Evolutionary conservation across 306 rosid species (phyloP), one percentile per base, ranked within the genome.

Genomic region (Dryas alaskensis): DNA sequence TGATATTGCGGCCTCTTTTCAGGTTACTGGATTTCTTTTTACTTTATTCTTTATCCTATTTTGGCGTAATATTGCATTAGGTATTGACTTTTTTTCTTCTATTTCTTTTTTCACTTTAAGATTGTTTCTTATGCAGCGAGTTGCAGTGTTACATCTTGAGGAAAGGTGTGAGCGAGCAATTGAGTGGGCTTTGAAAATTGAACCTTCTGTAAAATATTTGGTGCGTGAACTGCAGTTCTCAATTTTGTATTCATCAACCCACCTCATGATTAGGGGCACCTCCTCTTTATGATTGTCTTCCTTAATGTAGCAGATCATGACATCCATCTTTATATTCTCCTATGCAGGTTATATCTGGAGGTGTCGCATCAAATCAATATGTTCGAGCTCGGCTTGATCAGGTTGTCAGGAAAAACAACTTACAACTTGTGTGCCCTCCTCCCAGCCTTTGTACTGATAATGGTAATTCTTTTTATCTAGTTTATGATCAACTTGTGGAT

Each of bases 1-100:
- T 80, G 92, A 94, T 87, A 89, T 91, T 76, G 98, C 98, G 73
- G 94, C 98, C 65, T 88, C 98, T 75, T 94, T 94, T 87, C 98
- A 93, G 98, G 98, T 93, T 67, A 68, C 80, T 67, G 65, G 70
- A 42, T 69, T 31, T 61, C 6, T 67, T 69, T 14, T 46, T 50
- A 44, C 43, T 4, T 37, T 63, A 2, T 58, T 69, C 72, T 60
- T 69, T 75, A 39, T 50, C 49, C 61, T 22, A 11, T 16, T 58
- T 73, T 49, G 70, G 70, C 7, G 5, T 49, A 73, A 70, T 53
- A 39, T 10, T 54, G 12, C 49, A 70, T 60, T 61, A 44, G 22
- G 49, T 60, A 4, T 42, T 31, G 11, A n/a, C 46, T 52, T 70
- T 49, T 73, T 65, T 25, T 77, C 66, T 62, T 42, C 5, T 73